phyloP scores from a whole-genome alignment of 2,329 filamentous ascomycete species.

The Pseudogymnoascus sp. region DNA sequence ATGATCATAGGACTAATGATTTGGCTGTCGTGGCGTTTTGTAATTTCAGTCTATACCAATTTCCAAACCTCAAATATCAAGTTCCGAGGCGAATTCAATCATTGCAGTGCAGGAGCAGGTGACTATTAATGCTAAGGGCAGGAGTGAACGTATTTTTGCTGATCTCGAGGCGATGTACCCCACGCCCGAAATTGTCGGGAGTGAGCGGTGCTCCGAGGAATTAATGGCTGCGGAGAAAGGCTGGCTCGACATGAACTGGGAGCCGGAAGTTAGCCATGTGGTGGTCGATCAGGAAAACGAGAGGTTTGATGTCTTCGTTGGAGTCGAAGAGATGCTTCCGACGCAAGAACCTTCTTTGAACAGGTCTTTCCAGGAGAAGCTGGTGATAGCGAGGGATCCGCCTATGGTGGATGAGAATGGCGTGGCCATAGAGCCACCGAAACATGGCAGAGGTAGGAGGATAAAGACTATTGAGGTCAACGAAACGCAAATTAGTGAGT shows the following conservation, averaged over 20 bases:
- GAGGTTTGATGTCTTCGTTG: slow-evolving; percentile 5
- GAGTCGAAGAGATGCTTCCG: not conserved
- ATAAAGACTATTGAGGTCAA: slow-evolving; percentile 79
- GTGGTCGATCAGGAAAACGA: not conserved
- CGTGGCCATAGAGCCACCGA: slow-evolving; percentile 35
- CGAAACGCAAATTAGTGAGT: slow-evolving; percentile 85
- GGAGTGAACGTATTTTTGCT: slow-evolving; percentile 78
- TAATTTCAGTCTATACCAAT: slow-evolving; percentile 52
- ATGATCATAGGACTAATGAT: slow-evolving; percentile 94
- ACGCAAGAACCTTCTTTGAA: not conserved
- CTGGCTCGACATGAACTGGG: slow-evolving; percentile 52
- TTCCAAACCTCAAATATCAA: slow-evolving; percentile 40
- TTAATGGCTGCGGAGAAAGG: slow-evolving; percentile 71
- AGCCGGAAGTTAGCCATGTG: slow-evolving; percentile 21
- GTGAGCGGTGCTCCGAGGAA: slow-evolving; percentile 87
- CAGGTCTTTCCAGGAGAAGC: slow-evolving; percentile 22
- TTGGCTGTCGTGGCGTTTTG: slow-evolving; percentile 42
- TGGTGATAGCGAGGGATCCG: slow-evolving; percentile 27
- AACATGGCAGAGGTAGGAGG: slow-evolving; percentile 49
- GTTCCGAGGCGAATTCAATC: slow-evolving; percentile 39
- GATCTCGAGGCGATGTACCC: slow-evolving; percentile 81
- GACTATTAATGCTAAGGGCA: slow-evolving; percentile 75
- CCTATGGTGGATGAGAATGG: slow-evolving; percentile 52
- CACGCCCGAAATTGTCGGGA: slow-evolving; percentile 57
- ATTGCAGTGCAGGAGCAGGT: slow-evolving; percentile 66